Conservation (phyloP, 495 filamentous ascomycete genomes). For the Aspergillus panamensis region DNA sequence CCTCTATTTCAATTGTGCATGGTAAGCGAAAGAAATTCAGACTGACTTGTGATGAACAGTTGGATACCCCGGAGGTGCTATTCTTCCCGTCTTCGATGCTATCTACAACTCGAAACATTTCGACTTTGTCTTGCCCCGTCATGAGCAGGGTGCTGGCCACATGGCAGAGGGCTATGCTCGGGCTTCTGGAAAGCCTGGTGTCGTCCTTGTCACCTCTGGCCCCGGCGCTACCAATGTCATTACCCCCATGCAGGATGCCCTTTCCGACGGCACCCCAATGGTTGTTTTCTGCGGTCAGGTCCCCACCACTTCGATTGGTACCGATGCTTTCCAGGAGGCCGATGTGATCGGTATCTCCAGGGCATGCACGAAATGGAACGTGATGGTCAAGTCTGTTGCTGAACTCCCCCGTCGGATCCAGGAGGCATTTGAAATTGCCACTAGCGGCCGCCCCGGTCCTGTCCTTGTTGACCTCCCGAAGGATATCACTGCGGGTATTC, state of each 20-base stretch:
- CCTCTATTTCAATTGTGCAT: constrained; percentile 3
- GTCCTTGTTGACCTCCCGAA: constrained; percentile 61
- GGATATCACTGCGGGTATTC: constrained; percentile 53
- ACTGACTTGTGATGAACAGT: constrained; percentile 22
- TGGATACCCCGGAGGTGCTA: constrained; percentile 47
- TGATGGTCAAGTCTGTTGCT: constrained; percentile 58
- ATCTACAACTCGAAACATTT: constrained; percentile 62
- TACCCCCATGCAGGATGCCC: constrained; percentile 60
- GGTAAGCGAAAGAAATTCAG: constrained; percentile 3
- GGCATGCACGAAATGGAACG: constrained; percentile 65
- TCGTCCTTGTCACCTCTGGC: constrained; percentile 61
- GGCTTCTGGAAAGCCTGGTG: constrained; percentile 56
- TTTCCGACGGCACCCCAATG: constrained; percentile 60
- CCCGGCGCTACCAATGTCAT: constrained; percentile 63
- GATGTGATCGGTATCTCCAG: constrained; percentile 60
- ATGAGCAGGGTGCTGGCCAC: constrained; percentile 64
- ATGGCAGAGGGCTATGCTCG: constrained; percentile 66
- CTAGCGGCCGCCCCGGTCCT: constrained; percentile 55
- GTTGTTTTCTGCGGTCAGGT: constrained; percentile 63
- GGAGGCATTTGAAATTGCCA: constrained; percentile 62
- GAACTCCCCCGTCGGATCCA: constrained; percentile 58
- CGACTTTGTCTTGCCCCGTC: constrained; percentile 57
- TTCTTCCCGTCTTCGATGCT: constrained; percentile 56
- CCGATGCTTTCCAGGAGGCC: constrained; percentile 62
- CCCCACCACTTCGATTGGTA: constrained; percentile 51